These are phyloP conservation scores for Solidago caesia DNA, from an alignment of 129 eudicot genomes.

Conservation along the genomic window DNA sequence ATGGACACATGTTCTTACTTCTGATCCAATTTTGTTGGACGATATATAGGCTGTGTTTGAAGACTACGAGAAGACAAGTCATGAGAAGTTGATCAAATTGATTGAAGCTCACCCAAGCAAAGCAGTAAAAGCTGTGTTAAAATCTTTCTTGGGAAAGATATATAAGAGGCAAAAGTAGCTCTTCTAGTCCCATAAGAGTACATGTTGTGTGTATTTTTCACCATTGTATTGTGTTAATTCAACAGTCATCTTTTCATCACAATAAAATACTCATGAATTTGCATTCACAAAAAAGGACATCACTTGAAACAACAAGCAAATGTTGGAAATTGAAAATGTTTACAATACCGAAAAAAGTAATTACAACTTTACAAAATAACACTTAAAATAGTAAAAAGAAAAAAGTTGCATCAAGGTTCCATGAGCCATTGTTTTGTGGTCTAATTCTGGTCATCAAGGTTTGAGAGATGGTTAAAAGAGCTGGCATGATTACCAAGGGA, in stretches of 20 bases:
- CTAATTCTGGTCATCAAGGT: constrained; percentile 26
- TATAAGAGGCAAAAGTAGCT: constrained; percentile 63
- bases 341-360: not conserved
- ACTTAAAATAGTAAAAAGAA: not conserved
- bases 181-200: not conserved
- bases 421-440: not conserved
- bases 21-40: not conserved
- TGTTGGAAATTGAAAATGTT: not conserved
- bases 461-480: constrained; percentile 23
- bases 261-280: not conserved
- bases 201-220: constrained; percentile 13
- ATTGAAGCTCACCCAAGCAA: constrained; percentile 72
- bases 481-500: constrained; percentile 25
- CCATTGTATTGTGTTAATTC: constrained; percentile 6
- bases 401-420: not conserved
- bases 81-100: constrained; percentile 52
- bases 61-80: constrained; percentile 62
- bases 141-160: constrained; percentile 71
- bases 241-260: not conserved
- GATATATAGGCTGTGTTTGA: constrained; percentile 51
- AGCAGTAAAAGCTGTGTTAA: constrained; percentile 67
- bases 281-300: not conserved
- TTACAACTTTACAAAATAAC: constrained; percentile 14
- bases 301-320: not conserved
- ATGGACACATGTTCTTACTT: not conserved